Percentiles rank a stretch among this genome's conserved stretches.
Evolutionary conservation across 2,329 filamentous ascomycete genomes (phyloP).

Genomic region (Atkinsonella hypoxylon): DNA sequence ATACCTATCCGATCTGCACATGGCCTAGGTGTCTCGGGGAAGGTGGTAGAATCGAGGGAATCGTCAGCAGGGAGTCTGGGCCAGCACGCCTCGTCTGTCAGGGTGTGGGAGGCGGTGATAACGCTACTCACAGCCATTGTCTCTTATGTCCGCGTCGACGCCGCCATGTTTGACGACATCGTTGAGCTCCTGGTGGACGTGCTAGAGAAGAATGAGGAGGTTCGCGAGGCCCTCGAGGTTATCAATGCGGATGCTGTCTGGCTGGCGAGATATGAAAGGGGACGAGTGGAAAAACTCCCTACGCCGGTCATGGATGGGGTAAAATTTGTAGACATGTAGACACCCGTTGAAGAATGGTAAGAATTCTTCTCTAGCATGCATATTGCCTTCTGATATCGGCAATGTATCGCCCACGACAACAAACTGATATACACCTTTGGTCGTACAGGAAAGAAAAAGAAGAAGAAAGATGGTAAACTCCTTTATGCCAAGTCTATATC

Average conservation of each 20-base stretch:
- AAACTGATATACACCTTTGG: too few species aligned
- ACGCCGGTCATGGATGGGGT: slow-evolving; percentile 31
- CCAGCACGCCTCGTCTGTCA: slow-evolving; percentile 47
- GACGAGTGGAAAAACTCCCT: slow-evolving; percentile 23
- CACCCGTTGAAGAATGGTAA: neutral
- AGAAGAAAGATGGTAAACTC: neutral
- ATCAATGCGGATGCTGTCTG: slow-evolving; percentile 69
- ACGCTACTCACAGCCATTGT: slow-evolving; percentile 49
- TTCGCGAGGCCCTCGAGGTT: slow-evolving; percentile 45
- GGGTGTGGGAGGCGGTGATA: slow-evolving; percentile 53
- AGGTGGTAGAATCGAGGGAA: slow-evolving; percentile 4
- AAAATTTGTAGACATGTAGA: slow-evolving; percentile 22
- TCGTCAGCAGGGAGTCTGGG: slow-evolving; percentile 31
- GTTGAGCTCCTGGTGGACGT: slow-evolving; percentile 47
- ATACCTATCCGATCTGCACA: slow-evolving; percentile 20
- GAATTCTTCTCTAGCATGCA: too few species aligned
- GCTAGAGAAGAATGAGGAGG: slow-evolving; percentile 31
- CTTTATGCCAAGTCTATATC: slow-evolving; percentile 24
- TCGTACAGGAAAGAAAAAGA: neutral
- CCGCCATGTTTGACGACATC: slow-evolving; percentile 60
- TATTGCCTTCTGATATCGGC: too few species aligned
- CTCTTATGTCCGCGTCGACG: slow-evolving; percentile 49
- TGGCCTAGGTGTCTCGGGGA: slow-evolving; percentile 10
- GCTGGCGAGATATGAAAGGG: slow-evolving; percentile 45
- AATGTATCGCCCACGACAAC: too few species aligned